Base-by-base conservation (phyloP, 768 basidiomycete species). In the Boletus sp. region DNA sequence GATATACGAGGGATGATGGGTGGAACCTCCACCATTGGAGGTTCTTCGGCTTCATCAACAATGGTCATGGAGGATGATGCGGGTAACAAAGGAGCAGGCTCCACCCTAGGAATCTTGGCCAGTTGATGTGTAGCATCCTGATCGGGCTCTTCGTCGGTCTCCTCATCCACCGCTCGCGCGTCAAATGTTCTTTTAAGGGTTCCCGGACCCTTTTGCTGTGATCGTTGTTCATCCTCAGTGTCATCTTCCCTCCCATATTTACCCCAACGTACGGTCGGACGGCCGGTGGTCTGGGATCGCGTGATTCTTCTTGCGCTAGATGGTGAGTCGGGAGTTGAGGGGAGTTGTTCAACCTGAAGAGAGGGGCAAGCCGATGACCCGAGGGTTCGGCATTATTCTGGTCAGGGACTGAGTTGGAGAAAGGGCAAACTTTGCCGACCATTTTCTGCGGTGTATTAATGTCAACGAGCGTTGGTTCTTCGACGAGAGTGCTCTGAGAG, bases 91-190 rank as follows among this genome's bases (percentile, higher is more conserved):
- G 63, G 56, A 7, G 58, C 17, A 30, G 59, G 59, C 18, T 73
- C 71, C 8, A 61, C 62, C 52, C 71, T 73, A 24, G 64, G 64
- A 47, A 73, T 60, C 58, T 72, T 72, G n/a, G 65, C 30, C 17
- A 60, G 65, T 18, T 72, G 65, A 51, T 40, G 36, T 7, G 29
- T 0, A 6, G 60, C 8, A 47, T 66, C 60, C 28, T 59, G 69
- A 33, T 64, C 71, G n/a, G 54, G 33, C 8, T 72, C 71, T 42
- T 73, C 64, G 53, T 72, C 71, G 0, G 72, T 73, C 20, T 73
- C 72, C 53, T 73, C 64, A 10, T 74, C 71, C 10, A 73, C 71
- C 1, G 71, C 71, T 14, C 71, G 69, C 46, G 72, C 72, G 58
- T 72, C 71, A 58, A 73, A 71, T 1, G 63, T 51, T 62, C 71